Percentiles rank a stretch among this genome's conserved stretches.
Conservation (phyloP, 768 basidiomycete species). For the Russula dissimulans region DNA sequence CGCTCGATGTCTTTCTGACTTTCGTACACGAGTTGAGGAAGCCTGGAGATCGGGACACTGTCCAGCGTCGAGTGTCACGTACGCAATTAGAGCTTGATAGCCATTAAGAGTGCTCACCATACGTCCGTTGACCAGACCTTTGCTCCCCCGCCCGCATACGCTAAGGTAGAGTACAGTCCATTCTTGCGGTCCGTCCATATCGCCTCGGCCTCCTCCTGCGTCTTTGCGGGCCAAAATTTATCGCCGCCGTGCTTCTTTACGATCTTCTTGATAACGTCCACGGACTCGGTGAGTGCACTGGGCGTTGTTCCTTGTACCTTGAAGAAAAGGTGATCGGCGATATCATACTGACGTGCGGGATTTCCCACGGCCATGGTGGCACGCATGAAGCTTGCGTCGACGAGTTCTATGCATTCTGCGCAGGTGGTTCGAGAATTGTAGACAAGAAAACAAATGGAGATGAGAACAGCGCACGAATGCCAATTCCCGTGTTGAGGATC, state of each 20-base stretch:
- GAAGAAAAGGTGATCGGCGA: slow-evolving; percentile 66
- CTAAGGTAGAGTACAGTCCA: slow-evolving; percentile 46
- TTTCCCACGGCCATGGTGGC: slow-evolving; percentile 49
- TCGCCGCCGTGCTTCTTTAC: slow-evolving; percentile 57
- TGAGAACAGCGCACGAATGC: slow-evolving; percentile 49
- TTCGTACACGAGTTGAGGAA: slow-evolving; percentile 55
- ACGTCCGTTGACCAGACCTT: slow-evolving; percentile 70
- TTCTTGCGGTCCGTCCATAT: slow-evolving; percentile 75
- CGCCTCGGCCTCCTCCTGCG: slow-evolving; percentile 53
- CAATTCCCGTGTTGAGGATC: slow-evolving; percentile 61
- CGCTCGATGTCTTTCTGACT: slow-evolving; percentile 61
- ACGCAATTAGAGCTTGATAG: no score
- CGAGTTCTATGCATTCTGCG: slow-evolving; percentile 75
- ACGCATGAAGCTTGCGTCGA: slow-evolving; percentile 63
- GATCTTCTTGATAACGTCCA: slow-evolving; percentile 47
- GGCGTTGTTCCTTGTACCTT: slow-evolving; percentile 72
- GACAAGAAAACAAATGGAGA: not conserved
- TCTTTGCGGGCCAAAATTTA: slow-evolving; percentile 55
- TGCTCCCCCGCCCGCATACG: slow-evolving; percentile 41
- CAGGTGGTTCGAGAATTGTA: not conserved
- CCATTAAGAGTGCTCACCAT: slow-evolving; percentile 35
- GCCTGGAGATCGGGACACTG: slow-evolving; percentile 54
- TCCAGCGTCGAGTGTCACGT: not conserved
- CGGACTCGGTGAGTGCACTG: slow-evolving; percentile 51
- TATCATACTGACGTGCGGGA: slow-evolving; percentile 23